Evolutionary conservation across 768 basidiomycete genomes (phyloP), one percentile per base, ranked within the genome.

Genomic region (Paxillus ammoniavirescens): DNA sequence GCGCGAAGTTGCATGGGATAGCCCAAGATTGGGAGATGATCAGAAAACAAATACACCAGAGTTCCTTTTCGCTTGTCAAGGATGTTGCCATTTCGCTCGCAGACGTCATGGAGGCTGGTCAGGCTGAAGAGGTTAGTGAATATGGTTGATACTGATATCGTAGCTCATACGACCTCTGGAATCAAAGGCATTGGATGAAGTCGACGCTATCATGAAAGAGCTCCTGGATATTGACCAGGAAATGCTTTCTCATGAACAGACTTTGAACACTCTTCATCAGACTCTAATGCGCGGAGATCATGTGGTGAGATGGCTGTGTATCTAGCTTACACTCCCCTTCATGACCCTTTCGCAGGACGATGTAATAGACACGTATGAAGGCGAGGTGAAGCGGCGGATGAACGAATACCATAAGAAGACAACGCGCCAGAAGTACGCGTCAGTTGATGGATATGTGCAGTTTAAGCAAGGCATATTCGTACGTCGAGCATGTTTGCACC

Each of bases 391-490:
- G 45, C 66, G 65, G 14, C 68, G 65, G 38, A 63, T 78, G 41
- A 71, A 78, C 6, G 74, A 72, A 28, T 89, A 90, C 65, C 59
- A 72, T 2, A 64, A 64, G 28, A 83, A 82, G 71, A 93, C 91
- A 0, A 74, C 83, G 7, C 81, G 92, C 8, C 89, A 94, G 68
- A 92, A 87, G 65, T 94, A 92, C 64, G 80, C 78, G 14, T 86
- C 86, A 45, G 71, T 75, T 47, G 74, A 81, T 0, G 67, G 74
- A 21, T 95, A 93, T 60, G 61, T 69, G 13, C 63, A 74, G 17
- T 93, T 90, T 73, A 83, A 77, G 63, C 77, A 86, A 52, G 69
- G 71, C 13, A 79, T 93, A 36, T 90, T 81, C 76, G 91, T 90
- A 59, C 17, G 84, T 74, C 31, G 28, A 41, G 13, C 55, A 15